Evolutionary conservation across 352 stramenopile genomes (phyloP).

Genomic region (Phytopythium litorale): DNA sequence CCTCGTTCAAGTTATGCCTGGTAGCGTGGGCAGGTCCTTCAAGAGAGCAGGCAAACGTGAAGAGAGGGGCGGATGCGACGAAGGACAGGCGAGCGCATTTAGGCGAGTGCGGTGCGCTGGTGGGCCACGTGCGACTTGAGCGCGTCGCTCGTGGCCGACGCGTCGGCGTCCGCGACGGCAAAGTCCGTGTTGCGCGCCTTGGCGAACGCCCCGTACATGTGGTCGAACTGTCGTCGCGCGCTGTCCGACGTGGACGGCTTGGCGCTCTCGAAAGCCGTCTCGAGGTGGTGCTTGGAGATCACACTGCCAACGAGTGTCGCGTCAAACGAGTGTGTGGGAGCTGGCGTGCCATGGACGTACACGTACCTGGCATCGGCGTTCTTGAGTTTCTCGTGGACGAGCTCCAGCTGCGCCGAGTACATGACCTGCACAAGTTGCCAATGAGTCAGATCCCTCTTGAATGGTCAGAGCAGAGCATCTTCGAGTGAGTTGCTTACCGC

Average conservation of each 20-base stretch:
- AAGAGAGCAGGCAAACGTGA: too few relatives aligned
- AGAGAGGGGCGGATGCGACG: too few relatives aligned
- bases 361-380: slow-evolving; percentile 49
- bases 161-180: slow-evolving; percentile 46
- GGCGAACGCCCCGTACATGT: slow-evolving; percentile 66
- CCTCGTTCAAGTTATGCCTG: too few relatives aligned
- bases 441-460: neutral
- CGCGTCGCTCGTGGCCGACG: slow-evolving; percentile 31
- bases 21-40: too few relatives aligned
- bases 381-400: slow-evolving; percentile 89
- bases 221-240: slow-evolving; percentile 57
- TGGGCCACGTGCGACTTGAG: slow-evolving; percentile 56
- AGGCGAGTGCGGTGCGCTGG: slow-evolving; percentile 68
- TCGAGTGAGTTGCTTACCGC: slow-evolving; percentile 44
- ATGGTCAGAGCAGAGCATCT: neutral
- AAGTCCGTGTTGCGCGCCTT: slow-evolving; percentile 72
- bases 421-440: slow-evolving; percentile 49
- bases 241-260: slow-evolving; percentile 70
- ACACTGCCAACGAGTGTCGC: slow-evolving; percentile 18
- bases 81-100: neutral
- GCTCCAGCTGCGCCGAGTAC: slow-evolving; percentile 93
- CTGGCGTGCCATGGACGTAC: neutral
- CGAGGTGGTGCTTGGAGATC: slow-evolving; percentile 53
- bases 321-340: neutral
- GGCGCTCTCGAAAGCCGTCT: slow-evolving; percentile 54